These are phyloP conservation scores for Pyricularia grisea DNA, from an alignment of 2,329 filamentous ascomycete genomes.

Conservation along the genomic window DNA sequence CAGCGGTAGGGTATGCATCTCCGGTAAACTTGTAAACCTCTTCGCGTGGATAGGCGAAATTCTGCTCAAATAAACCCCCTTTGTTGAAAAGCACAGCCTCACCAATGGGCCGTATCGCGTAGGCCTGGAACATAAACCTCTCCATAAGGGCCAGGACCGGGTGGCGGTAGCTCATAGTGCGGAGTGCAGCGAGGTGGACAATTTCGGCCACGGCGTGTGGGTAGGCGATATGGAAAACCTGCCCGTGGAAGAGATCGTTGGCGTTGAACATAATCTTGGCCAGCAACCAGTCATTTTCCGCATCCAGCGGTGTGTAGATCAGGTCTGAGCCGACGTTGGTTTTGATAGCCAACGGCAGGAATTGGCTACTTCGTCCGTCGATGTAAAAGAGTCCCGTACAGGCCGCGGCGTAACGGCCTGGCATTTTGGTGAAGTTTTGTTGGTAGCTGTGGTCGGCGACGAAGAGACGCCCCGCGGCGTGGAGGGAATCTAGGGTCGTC, in stretches of 20 bases:
- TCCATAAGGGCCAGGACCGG: constrained; percentile 29
- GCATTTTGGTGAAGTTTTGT: constrained; percentile 11
- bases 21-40: constrained; percentile 18
- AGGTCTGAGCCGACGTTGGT: constrained; percentile 30
- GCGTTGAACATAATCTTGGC: constrained; percentile 40
- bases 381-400: constrained; percentile 39
- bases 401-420: constrained; percentile 26
- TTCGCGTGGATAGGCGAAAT: constrained; percentile 20
- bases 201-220: constrained; percentile 33
- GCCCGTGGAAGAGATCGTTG: constrained; percentile 35
- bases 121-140: constrained; percentile 21
- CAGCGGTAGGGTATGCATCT: constrained; percentile 19
- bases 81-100: constrained; percentile 15
- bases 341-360: constrained; percentile 37
- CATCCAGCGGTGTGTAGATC: constrained; percentile 36
- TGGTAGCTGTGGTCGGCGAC: constrained; percentile 31
- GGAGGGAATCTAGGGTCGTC: constrained; percentile 21
- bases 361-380: constrained; percentile 25
- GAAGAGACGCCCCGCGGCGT: constrained; percentile 28
- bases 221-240: constrained; percentile 32
- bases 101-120: constrained; percentile 18
- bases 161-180: constrained; percentile 34
- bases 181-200: constrained; percentile 31
- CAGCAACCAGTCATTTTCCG: constrained; percentile 30
- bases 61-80: constrained; percentile 20